Percentiles rank a stretch among this genome's conserved stretches.
phyloP scores from a whole-genome alignment of 495 filamentous ascomycete species.

The Penicillium cosmopolitanum region DNA sequence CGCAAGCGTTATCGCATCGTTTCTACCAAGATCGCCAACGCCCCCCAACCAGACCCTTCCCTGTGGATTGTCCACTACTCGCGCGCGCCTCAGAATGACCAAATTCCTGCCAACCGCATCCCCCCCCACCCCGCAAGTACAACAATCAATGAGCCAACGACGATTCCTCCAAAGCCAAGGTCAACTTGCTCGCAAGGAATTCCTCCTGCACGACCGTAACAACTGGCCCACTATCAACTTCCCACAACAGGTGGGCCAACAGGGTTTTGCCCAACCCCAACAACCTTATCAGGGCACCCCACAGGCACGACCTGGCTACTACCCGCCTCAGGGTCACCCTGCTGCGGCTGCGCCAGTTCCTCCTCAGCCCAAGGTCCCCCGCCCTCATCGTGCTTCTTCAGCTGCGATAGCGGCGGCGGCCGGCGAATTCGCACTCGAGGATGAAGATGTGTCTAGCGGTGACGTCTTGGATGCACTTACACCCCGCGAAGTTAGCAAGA shows the following conservation, averaged over 20 bases:
- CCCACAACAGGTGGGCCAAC: conserved; percentile 53
- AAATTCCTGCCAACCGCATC: conserved; percentile 67
- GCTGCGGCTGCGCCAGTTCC: conserved; percentile 34
- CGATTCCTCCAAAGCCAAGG: conserved; percentile 74
- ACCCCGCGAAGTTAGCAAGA: conserved; percentile 82
- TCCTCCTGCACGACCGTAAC: conserved; percentile 84
- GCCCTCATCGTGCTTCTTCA: conserved; percentile 43
- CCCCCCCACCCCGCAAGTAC: conserved; percentile 60
- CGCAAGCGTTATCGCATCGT: conserved; percentile 84
- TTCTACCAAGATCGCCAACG: conserved; percentile 61
- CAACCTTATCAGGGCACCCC: conserved; percentile 36
- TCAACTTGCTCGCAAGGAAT: conserved; percentile 85
- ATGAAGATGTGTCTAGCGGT: conserved; percentile 83
- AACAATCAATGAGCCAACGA: conserved; percentile 64
- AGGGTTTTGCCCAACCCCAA: conserved; percentile 40
- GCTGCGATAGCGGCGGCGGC: conserved; percentile 39
- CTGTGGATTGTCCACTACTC: conserved; percentile 96
- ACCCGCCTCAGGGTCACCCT: conserved; percentile 37
- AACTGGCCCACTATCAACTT: conserved; percentile 88
- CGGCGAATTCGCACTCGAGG: conserved; percentile 67
- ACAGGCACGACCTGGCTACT: conserved; percentile 43
- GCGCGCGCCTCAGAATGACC: conserved; percentile 69
- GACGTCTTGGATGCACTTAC: conserved; percentile 87
- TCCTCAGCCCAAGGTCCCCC: conserved; percentile 38
- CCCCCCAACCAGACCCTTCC: conserved; percentile 71